Base-by-base conservation (phyloP, 441 rosid genomes). In the Isatis lusitanica region DNA sequence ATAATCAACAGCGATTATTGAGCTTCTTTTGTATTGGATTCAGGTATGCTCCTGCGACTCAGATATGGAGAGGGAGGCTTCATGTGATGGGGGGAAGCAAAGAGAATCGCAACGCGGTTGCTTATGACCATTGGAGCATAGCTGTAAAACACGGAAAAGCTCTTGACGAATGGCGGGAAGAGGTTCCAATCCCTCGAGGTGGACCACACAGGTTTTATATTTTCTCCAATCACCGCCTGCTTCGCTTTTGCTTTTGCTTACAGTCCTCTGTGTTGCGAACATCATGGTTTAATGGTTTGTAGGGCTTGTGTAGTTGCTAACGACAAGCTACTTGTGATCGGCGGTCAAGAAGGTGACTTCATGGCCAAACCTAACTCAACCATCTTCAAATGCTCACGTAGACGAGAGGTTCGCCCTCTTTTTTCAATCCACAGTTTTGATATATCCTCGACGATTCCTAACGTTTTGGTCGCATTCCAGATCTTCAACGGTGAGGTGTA, bases 271-370 rank as follows among this genome's bases (percentile, higher is more conserved):
- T 31, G 30, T 56, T 33, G 9, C 58, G 48, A 38, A 56, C 28
- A 9, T 66, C 13, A 24, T 5, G n/a, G 59, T 48, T 76, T 36
- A 21, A 57, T 38, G 31, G 18, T 53, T 59, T 53, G 52, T 81
- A 91, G 96, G 85, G 96, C 96, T 70, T 88, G 91, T 48, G 51
- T 91, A 56, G 92, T 78, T 64, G 82, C 75, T 40, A 79, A 85
- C 38, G 92, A 85, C 65, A 76, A 79, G 56, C 87, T 94, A 55
- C 83, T 84, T 61, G 86, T 94, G 51, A 81, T 91, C 10, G 98
- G 97, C 1, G 97, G 97, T 69, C 98, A 94, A 82, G 98, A 94
- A 79, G 96, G 98, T 66, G 98, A 91, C 81, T 94, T 91, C 68
- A 86, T 87, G 96, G 90, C 97, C 7, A 91, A 94, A 80, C 98